A percentile compares a stretch with the other conserved stretches of the same genome.
These are phyloP conservation scores for Aspergillus funiculosus DNA, from an alignment of 495 filamentous ascomycete species.

Conservation along the genomic window DNA sequence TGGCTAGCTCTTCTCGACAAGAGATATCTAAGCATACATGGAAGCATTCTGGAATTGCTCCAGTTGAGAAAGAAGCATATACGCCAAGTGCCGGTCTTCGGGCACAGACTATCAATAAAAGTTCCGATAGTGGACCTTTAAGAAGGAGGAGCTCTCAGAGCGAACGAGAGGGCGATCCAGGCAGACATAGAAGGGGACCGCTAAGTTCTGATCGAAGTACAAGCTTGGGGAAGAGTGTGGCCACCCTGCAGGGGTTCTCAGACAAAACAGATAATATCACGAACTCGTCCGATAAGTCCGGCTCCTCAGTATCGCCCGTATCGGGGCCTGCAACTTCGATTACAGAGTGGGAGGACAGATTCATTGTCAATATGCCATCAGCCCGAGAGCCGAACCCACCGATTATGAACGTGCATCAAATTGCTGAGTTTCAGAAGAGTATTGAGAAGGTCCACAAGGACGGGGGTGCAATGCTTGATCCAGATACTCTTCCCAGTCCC, in stretches of 20 bases:
- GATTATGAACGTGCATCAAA: slow-evolving; percentile 36
- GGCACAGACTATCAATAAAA: slow-evolving; percentile 29
- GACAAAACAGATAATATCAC: slow-evolving; percentile 22
- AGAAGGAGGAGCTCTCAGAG: too few species aligned
- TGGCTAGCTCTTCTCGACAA: slow-evolving; percentile 18
- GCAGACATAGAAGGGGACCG: slow-evolving; percentile 24
- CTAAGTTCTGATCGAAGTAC: slow-evolving; percentile 25
- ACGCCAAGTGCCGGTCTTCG: slow-evolving; percentile 23
- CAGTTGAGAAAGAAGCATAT: slow-evolving; percentile 19
- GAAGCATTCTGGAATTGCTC: slow-evolving; percentile 12
- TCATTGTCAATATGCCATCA: slow-evolving; percentile 44
- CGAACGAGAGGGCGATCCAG: too few species aligned
- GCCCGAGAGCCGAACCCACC: slow-evolving; percentile 42
- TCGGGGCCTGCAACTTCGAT: slow-evolving; percentile 30
- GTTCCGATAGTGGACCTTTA: slow-evolving; percentile 14
- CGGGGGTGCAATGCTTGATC: slow-evolving; percentile 29
- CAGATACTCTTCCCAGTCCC: slow-evolving; percentile 31
- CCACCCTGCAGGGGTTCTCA: slow-evolving; percentile 16
- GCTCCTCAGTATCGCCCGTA: slow-evolving; percentile 32
- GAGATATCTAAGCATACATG: slow-evolving; percentile 16
- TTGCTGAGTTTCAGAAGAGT: slow-evolving; percentile 37
- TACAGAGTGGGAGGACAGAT: slow-evolving; percentile 42
- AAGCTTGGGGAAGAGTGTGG: slow-evolving; percentile 16
- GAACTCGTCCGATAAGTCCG: slow-evolving; percentile 29
- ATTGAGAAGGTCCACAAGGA: slow-evolving; percentile 31